These are phyloP conservation scores for Xylogone sp. DNA, from an alignment of 2,329 filamentous ascomycete genomes.

Conservation along the genomic window DNA sequence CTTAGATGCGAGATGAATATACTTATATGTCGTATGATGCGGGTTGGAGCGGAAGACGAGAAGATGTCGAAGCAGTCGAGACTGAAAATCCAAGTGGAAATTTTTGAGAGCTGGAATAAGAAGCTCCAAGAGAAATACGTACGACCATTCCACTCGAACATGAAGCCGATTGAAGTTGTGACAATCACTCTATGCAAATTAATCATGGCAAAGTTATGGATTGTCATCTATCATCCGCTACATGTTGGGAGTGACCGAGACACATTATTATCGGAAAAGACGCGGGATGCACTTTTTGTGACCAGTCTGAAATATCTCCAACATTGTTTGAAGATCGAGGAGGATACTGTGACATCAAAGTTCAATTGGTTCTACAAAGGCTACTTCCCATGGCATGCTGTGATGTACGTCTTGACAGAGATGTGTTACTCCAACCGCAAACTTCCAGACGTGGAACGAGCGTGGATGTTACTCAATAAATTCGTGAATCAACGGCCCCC, in stretches of 20 bases:
- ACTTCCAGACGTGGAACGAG: background rate
- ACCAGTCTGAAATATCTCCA: constrained; percentile 28
- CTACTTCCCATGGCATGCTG: constrained; percentile 52
- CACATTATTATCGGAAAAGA: constrained; percentile 15
- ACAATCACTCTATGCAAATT: background rate
- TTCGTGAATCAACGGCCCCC: too few relatives aligned
- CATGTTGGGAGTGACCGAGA: background rate
- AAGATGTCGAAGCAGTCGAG: background rate
- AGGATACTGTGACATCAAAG: constrained; percentile 24
- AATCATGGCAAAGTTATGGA: constrained; percentile 35
- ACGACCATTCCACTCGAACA: background rate
- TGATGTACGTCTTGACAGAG: constrained; percentile 49
- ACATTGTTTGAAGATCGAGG: constrained; percentile 28
- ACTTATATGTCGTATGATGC: constrained; percentile 5
- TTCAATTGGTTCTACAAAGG: constrained; percentile 46
- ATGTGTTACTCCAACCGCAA: constrained; percentile 27
- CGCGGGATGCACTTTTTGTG: constrained; percentile 22
- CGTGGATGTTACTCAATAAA: background rate
- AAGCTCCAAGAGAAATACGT: background rate
- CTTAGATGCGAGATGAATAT: constrained; percentile 3
- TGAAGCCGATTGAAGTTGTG: background rate
- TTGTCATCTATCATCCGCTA: constrained; percentile 41
- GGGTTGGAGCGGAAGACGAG: background rate
- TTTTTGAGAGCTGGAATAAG: constrained; percentile 4
- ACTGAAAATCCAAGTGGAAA: constrained; percentile 6